Evolutionary conservation across 2,329 filamentous ascomycete genomes (phyloP).

Genomic region (Apiospora aurea): DNA sequence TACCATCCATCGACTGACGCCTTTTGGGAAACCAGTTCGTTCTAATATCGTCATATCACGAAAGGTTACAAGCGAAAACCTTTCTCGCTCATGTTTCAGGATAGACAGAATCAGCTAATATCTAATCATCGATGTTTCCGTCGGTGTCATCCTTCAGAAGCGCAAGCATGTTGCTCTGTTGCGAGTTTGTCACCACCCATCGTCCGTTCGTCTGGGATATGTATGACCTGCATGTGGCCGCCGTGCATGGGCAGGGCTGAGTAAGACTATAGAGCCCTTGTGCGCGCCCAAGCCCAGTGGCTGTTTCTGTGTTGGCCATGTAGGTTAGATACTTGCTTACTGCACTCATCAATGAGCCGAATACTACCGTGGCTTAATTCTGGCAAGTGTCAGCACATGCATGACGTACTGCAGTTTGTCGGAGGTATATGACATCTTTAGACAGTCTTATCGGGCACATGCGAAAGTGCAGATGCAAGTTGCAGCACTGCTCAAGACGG

Average conservation of each 20-base stretch:
- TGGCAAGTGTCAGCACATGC: background rate
- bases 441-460: background rate
- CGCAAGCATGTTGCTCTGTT: background rate
- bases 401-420: background rate
- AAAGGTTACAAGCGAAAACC: background rate
- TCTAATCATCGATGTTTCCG: no score
- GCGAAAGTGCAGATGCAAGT: background rate
- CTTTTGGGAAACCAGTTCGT: background rate
- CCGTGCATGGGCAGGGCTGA: background rate
- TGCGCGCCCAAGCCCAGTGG: background rate
- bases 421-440: background rate
- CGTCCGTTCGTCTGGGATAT: background rate
- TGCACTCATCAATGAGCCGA: background rate
- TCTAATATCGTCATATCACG: background rate
- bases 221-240: conserved; percentile 3
- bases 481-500: background rate
- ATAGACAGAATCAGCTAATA: background rate
- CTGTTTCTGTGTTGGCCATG: background rate
- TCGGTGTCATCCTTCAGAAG: background rate
- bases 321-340: background rate
- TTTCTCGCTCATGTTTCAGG: background rate
- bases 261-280: background rate
- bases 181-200: background rate
- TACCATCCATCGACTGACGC: background rate
- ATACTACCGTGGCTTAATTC: background rate